phyloP scores from a whole-genome alignment of 1,139 yeast species.

The Suhomyces anneliseae region DNA sequence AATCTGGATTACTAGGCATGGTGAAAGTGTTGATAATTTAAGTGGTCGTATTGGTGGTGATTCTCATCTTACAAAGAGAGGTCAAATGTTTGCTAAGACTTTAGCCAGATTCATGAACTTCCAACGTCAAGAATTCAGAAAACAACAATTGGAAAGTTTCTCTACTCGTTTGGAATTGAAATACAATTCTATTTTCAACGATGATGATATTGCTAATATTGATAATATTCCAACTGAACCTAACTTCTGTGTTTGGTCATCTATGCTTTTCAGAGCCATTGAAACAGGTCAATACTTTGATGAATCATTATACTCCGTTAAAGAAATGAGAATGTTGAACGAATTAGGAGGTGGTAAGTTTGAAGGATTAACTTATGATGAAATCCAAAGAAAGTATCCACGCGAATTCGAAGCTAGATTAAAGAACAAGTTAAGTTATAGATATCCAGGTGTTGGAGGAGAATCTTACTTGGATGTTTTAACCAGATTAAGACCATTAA shows the following conservation, averaged over 20 bases:
- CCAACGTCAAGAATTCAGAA: constrained; percentile 71
- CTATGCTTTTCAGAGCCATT: constrained; percentile 75
- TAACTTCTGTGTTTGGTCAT: constrained; percentile 89
- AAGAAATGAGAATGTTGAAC: constrained; percentile 90
- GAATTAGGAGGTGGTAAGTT: constrained; percentile 91
- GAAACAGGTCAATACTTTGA: constrained; percentile 77
- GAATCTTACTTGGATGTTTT: constrained; percentile 93
- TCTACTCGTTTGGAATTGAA: constrained; percentile 44
- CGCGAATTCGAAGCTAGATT: constrained; percentile 77
- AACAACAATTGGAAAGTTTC: constrained; percentile 58
- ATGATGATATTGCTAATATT: constrained; percentile 24
- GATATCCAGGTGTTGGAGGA: constrained; percentile 98
- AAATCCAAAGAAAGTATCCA: constrained; percentile 70
- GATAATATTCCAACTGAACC: constrained; percentile 56
- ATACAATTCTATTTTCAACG: constrained; percentile 34
- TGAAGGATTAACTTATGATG: constrained; percentile 61
- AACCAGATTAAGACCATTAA: constrained; percentile 83
- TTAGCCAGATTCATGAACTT: constrained; percentile 70
- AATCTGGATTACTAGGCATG: constrained; percentile 94
- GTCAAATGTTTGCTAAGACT: constrained; percentile 69
- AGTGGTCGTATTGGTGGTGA: constrained; percentile 92
- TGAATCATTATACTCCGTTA: constrained; percentile 71
- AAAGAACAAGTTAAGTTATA: constrained; percentile 71
- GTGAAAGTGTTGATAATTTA: constrained; percentile 85
- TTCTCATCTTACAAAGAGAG: constrained; percentile 76